Evolutionary conservation across 768 basidiomycete genomes (phyloP).

Genomic region (Termitomyces sp.): DNA sequence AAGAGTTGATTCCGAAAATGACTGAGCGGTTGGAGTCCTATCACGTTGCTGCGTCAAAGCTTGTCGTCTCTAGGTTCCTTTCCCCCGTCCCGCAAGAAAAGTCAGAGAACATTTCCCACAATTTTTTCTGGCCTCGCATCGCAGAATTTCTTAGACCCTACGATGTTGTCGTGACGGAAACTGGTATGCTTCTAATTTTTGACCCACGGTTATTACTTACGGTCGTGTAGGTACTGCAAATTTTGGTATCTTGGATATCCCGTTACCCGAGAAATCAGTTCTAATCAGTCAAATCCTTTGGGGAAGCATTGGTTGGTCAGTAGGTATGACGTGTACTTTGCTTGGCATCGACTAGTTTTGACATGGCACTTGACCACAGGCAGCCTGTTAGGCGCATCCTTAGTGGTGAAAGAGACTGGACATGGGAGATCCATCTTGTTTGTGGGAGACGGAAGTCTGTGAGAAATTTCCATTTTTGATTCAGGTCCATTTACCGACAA

Average conservation of each 20-base stretch:
- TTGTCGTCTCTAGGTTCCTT: slow-evolving; percentile 41
- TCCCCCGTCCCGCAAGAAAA: slow-evolving; percentile 44
- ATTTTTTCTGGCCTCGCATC: slow-evolving; percentile 81
- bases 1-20: slow-evolving; percentile 67
- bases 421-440: slow-evolving; percentile 75
- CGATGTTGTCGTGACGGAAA: slow-evolving; percentile 85
- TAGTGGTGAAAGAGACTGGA: slow-evolving; percentile 65
- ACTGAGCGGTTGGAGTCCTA: slow-evolving; percentile 45
- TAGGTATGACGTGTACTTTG: slow-evolving; percentile 37
- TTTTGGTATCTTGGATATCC: slow-evolving; percentile 82
- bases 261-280: slow-evolving; percentile 63
- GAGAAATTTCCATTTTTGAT: slow-evolving; percentile 20
- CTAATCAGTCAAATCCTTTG: slow-evolving; percentile 78
- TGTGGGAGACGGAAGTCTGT: slow-evolving; percentile 81
- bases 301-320: slow-evolving; percentile 91
- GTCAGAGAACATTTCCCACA: slow-evolving; percentile 58
- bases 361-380: slow-evolving; percentile 23
- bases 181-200: slow-evolving; percentile 37
- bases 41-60: slow-evolving; percentile 29
- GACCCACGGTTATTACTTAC: no score
- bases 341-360: not conserved
- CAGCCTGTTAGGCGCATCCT: slow-evolving; percentile 68
- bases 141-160: slow-evolving; percentile 62
- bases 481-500: not conserved
- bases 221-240: slow-evolving; percentile 54